A percentile compares a stretch with the other conserved stretches of the same genome.
phyloP scores from a whole-genome alignment of 2,329 filamentous ascomycete species.

The Monilinia aucupariae region DNA sequence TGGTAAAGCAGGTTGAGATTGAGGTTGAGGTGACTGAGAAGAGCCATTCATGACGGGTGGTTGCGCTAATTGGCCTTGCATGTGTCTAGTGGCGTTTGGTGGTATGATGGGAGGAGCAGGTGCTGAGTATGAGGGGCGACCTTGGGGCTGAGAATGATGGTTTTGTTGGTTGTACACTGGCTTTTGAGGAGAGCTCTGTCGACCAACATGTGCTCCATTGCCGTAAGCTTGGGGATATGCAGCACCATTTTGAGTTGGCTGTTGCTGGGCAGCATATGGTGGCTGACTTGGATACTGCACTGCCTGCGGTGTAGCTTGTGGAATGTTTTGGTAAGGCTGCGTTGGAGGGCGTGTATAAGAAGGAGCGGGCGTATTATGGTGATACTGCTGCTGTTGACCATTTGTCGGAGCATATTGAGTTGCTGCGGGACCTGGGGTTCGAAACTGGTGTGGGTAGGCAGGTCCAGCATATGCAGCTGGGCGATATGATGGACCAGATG shows the following conservation, averaged over 20 bases:
- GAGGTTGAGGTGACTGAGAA: constrained; percentile 25
- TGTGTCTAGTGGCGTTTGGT: constrained; percentile 24
- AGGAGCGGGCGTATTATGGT: constrained; percentile 24
- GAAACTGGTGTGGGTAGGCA: constrained; percentile 31
- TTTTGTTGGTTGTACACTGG: constrained; percentile 30
- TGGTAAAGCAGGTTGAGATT: constrained; percentile 10
- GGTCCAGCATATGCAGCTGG: constrained; percentile 29
- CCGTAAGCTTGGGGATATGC: constrained; percentile 27
- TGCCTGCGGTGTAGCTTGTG: constrained; percentile 26
- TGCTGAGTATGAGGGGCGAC: constrained; percentile 26
- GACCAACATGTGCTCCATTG: constrained; percentile 25
- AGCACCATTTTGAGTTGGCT: constrained; percentile 28
- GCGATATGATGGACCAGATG: constrained; percentile 29
- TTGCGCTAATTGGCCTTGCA: constrained; percentile 23
- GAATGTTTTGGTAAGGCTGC: constrained; percentile 27
- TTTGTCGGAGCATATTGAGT: constrained; percentile 27
- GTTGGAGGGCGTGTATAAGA: constrained; percentile 26
- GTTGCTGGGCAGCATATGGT: constrained; percentile 29
- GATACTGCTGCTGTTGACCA: constrained; percentile 26
- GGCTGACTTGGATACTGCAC: constrained; percentile 29
- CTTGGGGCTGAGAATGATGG: constrained; percentile 23
- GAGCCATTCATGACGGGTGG: constrained; percentile 28
- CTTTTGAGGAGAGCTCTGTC: constrained; percentile 33
- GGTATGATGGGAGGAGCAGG: constrained; percentile 26
- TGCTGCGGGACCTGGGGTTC: constrained; percentile 27